Conservation (phyloP, 78 protist species). For the slime mould (Dictyostelium discoideum) region dicty_2.7 NC_007091.3:2492001-2492500, state of each 20-base stretch:
- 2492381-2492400: neutral
- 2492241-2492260: too few species aligned
- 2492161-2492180: neutral
- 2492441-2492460: slow-evolving; percentile 42
- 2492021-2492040: neutral
- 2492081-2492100: neutral
- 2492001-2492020: neutral
- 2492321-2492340: neutral
- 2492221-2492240: neutral
- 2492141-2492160: neutral
- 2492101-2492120: neutral
- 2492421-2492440: slow-evolving; percentile 32
- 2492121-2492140: neutral
- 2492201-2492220: slow-evolving; percentile 11
- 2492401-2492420: slow-evolving; percentile 31
- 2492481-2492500: neutral
- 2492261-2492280: neutral
- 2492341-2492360: slow-evolving; percentile 40
- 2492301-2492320: too few species aligned
- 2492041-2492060: neutral
- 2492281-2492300: neutral
- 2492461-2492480: neutral
- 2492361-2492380: slow-evolving; percentile 55
- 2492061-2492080: neutral
- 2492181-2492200: neutral